Base-by-base conservation (phyloP, 106 monocot genomes). In the Triglochin maritima region DNA sequence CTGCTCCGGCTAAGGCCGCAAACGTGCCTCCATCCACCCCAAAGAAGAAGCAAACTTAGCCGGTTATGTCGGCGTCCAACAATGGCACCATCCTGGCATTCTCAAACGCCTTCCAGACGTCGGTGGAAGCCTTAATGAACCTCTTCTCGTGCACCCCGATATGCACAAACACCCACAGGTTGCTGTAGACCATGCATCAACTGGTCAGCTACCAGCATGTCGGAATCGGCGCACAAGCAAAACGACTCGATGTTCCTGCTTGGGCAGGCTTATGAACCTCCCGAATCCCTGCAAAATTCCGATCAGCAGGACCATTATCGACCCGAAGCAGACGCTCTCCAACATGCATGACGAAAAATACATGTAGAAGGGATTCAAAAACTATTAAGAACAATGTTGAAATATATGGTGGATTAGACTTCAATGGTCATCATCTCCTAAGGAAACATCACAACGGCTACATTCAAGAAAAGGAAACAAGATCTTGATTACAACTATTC, bases 111-210 rank as follows among this genome's bases (percentile, higher is more conserved):
- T 48, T 74, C 92, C 92, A 86, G 17, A 73, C 52, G 44, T 86
- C 81, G 49, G 44, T 54, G 11, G 92, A 88, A 46, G 88, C 83
- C 41, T 57, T 41, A 7, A 69, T 44, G 10, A 93, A 83, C 0
- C 77, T 73, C 57, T 80, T 86, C 8, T 63, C 70, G 17, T 83
- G 53, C 3, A 47, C 79, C 0, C 83, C 88, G 4, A 93, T 77
- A 15, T 79, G 79, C 43, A 86, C 92, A 51, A 83, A 76, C 9
- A 83, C 92, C 88, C 88, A 93, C 47, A 81, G 68, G 70, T 93
- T 93, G 42, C 55, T 81, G 43, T 67, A 13, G 14, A 71, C 62
- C n/a, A n/a, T n/a, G n/a, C 48, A 78, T 52, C 42, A 93, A 69
- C 57, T 55, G 29, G 56, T 83, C 85, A 7, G 92, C 72, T n/a